phyloP scores from a whole-genome alignment of 1,139 yeast genomes.

The Diutina mesorugosa region DNA sequence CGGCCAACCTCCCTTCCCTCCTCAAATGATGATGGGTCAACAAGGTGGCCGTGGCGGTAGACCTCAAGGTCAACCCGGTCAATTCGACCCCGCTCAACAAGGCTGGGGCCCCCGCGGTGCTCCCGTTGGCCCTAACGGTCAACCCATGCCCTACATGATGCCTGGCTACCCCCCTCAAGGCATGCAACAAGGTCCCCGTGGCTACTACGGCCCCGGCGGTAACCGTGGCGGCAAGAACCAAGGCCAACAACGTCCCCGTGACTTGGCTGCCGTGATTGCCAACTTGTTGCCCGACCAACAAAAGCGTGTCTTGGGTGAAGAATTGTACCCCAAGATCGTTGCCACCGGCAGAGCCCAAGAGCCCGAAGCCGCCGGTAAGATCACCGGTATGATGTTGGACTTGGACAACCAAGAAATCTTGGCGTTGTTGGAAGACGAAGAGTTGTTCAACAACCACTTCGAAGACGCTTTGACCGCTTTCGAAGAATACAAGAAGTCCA shows the following conservation, averaged over 20 bases:
- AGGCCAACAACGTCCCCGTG: conserved; percentile 21
- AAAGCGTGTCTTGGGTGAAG: conserved; percentile 96
- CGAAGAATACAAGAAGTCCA: conserved; percentile 52
- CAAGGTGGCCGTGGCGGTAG: conserved; percentile 10
- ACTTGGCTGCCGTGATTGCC: conserved; percentile 47
- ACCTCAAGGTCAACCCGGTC: neutral
- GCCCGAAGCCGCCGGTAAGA: conserved; percentile 95
- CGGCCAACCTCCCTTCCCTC: conserved; percentile 48
- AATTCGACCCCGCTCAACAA: conserved; percentile 40
- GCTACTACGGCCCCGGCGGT: conserved; percentile 27
- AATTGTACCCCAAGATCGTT: conserved; percentile 87
- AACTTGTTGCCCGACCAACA: conserved; percentile 75
- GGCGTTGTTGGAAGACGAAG: conserved; percentile 81
- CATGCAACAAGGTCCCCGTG: conserved; percentile 24
- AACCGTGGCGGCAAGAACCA: conserved; percentile 29
- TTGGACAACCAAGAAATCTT: conserved; percentile 88
- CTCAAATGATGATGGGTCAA: conserved; percentile 81
- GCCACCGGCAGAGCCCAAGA: conserved; percentile 79
- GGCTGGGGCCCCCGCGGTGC: conserved; percentile 69
- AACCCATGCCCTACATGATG: conserved; percentile 71
- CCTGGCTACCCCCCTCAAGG: conserved; percentile 54
- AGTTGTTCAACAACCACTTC: conserved; percentile 80
- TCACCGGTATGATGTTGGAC: conserved; percentile 98
- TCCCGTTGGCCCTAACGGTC: conserved; percentile 72
- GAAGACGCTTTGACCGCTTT: conserved; percentile 93